These are phyloP conservation scores for Sinapis alba DNA, from an alignment of 441 rosid species.

Conservation along the genomic window DNA sequence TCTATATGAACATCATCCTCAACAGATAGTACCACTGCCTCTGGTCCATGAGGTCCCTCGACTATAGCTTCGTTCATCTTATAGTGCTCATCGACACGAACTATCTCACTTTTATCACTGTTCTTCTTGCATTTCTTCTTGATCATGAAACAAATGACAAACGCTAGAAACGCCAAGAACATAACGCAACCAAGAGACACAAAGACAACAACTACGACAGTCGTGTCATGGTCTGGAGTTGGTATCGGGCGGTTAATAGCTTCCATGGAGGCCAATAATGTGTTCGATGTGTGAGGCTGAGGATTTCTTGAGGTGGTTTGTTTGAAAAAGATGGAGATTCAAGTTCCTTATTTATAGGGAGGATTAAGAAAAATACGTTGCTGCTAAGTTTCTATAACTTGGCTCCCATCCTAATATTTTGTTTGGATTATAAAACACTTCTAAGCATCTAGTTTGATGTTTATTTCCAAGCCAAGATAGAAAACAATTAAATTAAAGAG, in stretches of 20 bases:
- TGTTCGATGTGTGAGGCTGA: constrained; percentile 20
- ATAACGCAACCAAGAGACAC: constrained; percentile 67
- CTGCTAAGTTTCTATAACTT: constrained; percentile 54
- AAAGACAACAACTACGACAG: constrained; percentile 61
- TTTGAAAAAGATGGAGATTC: constrained; percentile 31
- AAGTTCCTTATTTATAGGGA: constrained; percentile 50
- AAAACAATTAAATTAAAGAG: not conserved
- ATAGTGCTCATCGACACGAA: constrained; percentile 63
- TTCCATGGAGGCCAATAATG: constrained; percentile 47
- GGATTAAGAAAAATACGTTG: constrained; percentile 29
- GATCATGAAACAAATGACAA: constrained; percentile 51
- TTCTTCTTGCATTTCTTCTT: constrained; percentile 59
- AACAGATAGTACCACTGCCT: constrained; percentile 50
- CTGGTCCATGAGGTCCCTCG: constrained; percentile 60
- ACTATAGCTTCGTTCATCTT: constrained; percentile 64
- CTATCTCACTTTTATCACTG: constrained; percentile 37
- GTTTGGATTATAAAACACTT: constrained; percentile 73
- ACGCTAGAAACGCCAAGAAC: constrained; percentile 54
- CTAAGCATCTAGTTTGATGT: constrained; percentile 19
- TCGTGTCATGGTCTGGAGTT: constrained; percentile 51
- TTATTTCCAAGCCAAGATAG: constrained; percentile 13
- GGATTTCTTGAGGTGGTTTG: constrained; percentile 14
- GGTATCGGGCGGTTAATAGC: constrained; percentile 49
- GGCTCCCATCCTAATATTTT: constrained; percentile 61
- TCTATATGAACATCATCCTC: constrained; percentile 69